A percentile compares a stretch with the other conserved stretches of the same genome.
These are phyloP conservation scores for Stephania japonica DNA, from an alignment of 164 flowering plant genomes.

Conservation along the genomic window DNA sequence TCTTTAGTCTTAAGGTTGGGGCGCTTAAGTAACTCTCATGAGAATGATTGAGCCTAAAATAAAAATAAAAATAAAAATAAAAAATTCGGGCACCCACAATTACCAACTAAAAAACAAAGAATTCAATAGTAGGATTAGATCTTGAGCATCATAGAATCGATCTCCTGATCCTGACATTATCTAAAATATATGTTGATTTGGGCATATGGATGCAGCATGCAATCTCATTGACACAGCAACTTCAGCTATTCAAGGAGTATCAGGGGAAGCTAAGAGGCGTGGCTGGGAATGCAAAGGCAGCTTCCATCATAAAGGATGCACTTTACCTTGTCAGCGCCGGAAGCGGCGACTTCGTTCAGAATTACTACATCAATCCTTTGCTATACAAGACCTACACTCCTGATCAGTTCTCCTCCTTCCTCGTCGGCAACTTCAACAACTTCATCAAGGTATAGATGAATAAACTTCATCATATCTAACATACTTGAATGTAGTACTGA, in stretches of 20 bases:
- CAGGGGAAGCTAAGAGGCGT: slow-evolving; percentile 55
- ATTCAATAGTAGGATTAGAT: too few relatives aligned
- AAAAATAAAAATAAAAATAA: too few relatives aligned
- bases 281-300: slow-evolving; percentile 54
- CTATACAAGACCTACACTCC: slow-evolving; percentile 64
- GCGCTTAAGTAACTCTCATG: too few relatives aligned
- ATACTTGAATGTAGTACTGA: too few relatives aligned
- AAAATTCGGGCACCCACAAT: too few relatives aligned
- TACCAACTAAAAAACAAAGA: too few relatives aligned
- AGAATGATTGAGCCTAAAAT: too few relatives aligned
- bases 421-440: slow-evolving; percentile 39
- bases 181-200: background rate
- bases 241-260: slow-evolving; percentile 76
- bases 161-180: background rate
- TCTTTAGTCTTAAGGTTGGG: too few relatives aligned
- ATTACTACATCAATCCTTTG: slow-evolving; percentile 76
- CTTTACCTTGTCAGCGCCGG: slow-evolving; percentile 64
- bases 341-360: slow-evolving; percentile 73
- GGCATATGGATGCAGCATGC: slow-evolving; percentile 47
- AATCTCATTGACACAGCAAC: slow-evolving; percentile 63
- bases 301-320: slow-evolving; percentile 60
- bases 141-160: too few relatives aligned
- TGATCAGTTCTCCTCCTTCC: slow-evolving; percentile 54
- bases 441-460: slow-evolving; percentile 63
- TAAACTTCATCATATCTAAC: too few relatives aligned